These are phyloP conservation scores for Hyphodiscus sp. DNA, from an alignment of 2,329 filamentous ascomycete species.

Conservation along the genomic window DNA sequence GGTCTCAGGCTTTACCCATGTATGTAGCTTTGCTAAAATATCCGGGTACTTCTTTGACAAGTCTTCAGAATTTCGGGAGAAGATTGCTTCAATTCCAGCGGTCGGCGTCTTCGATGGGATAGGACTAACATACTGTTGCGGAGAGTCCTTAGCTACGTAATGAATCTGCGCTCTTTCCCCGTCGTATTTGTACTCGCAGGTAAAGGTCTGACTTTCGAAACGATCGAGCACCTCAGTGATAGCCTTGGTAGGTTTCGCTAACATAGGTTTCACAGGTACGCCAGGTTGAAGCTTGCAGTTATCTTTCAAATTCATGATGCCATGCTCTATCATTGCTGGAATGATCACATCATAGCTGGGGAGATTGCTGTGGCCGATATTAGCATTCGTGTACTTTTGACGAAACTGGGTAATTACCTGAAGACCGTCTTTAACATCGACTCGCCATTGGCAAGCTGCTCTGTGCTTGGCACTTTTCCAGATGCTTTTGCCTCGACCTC, in stretches of 20 bases:
- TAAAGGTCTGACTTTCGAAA: constrained; percentile 92
- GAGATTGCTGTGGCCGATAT: constrained; percentile 60
- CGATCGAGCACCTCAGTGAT: constrained; percentile 96
- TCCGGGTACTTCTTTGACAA: constrained; percentile 97
- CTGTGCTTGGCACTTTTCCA: constrained; percentile 59
- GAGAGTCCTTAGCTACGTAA: constrained; percentile 78
- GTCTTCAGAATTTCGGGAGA: constrained; percentile 96
- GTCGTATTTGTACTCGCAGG: constrained; percentile 98
- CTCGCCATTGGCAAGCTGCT: constrained; percentile 78
- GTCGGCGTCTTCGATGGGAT: constrained; percentile 46
- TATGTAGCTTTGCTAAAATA: constrained; percentile 78
- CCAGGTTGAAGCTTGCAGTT: constrained; percentile 89
- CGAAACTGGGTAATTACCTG: constrained; percentile 45
- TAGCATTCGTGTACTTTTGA: constrained; percentile 24
- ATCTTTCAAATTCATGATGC: constrained; percentile 74
- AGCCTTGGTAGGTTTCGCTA: constrained; percentile 96
- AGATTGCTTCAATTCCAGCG: constrained; percentile 77
- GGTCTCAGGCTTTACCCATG: constrained; percentile 84
- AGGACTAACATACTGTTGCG: constrained; percentile 60
- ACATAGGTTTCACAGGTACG: constrained; percentile 94
- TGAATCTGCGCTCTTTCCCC: constrained; percentile 98
- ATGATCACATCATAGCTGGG: constrained; percentile 95
- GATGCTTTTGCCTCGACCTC: constrained; percentile 65
- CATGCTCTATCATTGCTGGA: constrained; percentile 79
- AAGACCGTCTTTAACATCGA: constrained; percentile 84